phyloP scores from a whole-genome alignment of 2,329 filamentous ascomycete species.

The Penicillium sp. region DNA sequence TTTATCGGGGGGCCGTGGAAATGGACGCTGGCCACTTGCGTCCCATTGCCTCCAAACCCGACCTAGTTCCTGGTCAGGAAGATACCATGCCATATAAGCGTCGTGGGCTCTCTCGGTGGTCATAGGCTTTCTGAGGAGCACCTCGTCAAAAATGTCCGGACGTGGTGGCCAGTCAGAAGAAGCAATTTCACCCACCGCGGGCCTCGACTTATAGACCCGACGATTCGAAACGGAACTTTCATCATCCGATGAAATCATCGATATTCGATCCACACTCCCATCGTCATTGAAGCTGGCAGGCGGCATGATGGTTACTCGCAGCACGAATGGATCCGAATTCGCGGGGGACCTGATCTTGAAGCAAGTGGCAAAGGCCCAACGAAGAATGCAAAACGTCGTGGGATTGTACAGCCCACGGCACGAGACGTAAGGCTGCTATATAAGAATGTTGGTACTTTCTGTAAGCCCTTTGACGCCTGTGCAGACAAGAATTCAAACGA shows the following conservation, averaged over 20 bases:
- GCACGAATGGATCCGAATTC: too few relatives aligned
- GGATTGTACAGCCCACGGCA: too few relatives aligned
- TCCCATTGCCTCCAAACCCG: conserved; percentile 5
- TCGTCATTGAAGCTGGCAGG: too few relatives aligned
- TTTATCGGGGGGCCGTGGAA: background rate
- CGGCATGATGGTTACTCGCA: background rate
- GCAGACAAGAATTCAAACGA: too few relatives aligned
- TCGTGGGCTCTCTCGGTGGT: conserved; percentile 18
- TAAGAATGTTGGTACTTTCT: too few relatives aligned
- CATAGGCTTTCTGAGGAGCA: conserved; percentile 21
- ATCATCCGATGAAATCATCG: background rate
- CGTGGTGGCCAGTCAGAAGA: conserved; percentile 16
- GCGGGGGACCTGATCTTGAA: too few relatives aligned
- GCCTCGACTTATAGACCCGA: background rate
- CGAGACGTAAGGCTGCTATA: too few relatives aligned
- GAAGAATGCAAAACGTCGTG: too few relatives aligned
- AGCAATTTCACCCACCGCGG: background rate
- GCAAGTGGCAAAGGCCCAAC: too few relatives aligned
- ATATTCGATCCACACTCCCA: too few relatives aligned
- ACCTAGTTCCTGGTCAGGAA: conserved; percentile 19
- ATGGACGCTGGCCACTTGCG: conserved; percentile 2
- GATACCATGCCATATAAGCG: conserved; percentile 26
- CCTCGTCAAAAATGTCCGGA: conserved; percentile 23
- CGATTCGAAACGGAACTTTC: background rate
- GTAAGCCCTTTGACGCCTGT: too few relatives aligned